Conservation (phyloP, 352 stramenopile genomes). For the Globisporangium sylvaticum region DNA sequence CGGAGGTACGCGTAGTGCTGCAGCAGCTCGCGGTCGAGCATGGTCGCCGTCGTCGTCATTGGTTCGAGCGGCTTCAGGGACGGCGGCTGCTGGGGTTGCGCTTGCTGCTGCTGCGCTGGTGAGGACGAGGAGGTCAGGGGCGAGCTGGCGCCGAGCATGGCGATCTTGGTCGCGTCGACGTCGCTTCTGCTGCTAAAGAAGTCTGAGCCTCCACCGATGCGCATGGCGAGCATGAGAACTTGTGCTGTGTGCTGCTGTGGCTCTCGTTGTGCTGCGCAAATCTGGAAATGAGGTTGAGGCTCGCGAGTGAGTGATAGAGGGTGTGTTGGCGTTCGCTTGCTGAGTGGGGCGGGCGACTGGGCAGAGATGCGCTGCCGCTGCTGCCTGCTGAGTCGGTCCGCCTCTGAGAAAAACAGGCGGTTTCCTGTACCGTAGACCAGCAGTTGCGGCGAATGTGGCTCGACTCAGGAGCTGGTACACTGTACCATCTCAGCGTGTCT, state of each 20-base stretch:
- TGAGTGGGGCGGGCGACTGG: neutral
- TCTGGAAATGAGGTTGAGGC: constrained; percentile 6
- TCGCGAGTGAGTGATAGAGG: neutral
- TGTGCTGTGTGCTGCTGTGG: neutral
- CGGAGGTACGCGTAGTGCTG: constrained; percentile 19
- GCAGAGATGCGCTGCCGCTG: neutral
- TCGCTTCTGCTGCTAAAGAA: neutral
- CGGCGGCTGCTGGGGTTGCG: neutral
- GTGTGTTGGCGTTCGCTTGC: neutral
- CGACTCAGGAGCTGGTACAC: constrained; percentile 3
- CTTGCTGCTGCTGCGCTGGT: neutral
- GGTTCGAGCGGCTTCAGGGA: neutral
- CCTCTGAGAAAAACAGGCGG: constrained; percentile 13
- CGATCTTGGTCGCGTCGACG: constrained; percentile 7
- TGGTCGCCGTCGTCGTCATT: neutral
- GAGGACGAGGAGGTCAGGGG: neutral
- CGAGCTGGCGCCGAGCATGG: constrained; percentile 6
- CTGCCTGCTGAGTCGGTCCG: constrained; percentile 7
- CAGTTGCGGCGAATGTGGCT: constrained; percentile 2
- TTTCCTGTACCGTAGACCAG: neutral
- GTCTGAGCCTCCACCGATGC: neutral
- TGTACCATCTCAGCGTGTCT: neutral
- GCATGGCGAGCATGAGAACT: neutral
- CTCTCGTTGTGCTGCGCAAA: neutral
- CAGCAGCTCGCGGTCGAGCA: constrained; percentile 15